Evolutionary conservation across 148 eudicot genomes (phyloP), one percentile per base, ranked within the genome.

Genomic region (Rhododendron henanense): DNA sequence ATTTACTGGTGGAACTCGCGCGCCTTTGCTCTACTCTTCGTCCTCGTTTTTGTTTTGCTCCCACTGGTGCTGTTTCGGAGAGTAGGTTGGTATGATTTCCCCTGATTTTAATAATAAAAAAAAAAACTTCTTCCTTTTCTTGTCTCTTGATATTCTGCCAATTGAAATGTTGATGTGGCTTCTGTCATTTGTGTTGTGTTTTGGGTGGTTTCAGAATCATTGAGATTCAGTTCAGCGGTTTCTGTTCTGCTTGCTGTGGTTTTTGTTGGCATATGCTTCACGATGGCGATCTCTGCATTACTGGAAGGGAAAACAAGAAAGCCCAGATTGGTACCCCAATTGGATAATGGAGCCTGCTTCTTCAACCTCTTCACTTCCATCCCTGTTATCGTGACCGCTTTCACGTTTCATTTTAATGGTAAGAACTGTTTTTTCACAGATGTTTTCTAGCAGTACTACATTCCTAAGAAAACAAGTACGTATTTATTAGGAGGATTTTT

Each of bases 321-420:
- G 69, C 94, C 91, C 15, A 91, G 92, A 87, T 80, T 95, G 15
- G 50, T 97, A 41, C 99, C 99, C 2, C 88, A 93, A 14, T 74
- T 97, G 79, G 89, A 90, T 53, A 65, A 83, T 13, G 87, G 86
- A 35, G 89, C 89, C 23, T 92, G 96, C 28, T 91, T 97, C 92
- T 95, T 95, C 86, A 89, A 93, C 84, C 98, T 97, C 81, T 97
- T 97, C 90, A 95, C 99, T 18, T 94, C 98, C 21, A 88, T 93
- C 57, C 99, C 99, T 16, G 98, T 97, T 7, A 94, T 97, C 59
- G 98, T 97, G 0, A 95, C 99, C 0, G 98, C 99, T 53, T 97
- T 97, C 90, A 95, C 98, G 31, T 97, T 95, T 91, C 99, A 97
- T 85, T 95, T 97, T 91, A 97, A 97, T 83, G 95, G 99, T 97